These are phyloP conservation scores for Trichophyton schoenleinii DNA, from an alignment of 2,329 filamentous ascomycete species.

Conservation along the genomic window DNA sequence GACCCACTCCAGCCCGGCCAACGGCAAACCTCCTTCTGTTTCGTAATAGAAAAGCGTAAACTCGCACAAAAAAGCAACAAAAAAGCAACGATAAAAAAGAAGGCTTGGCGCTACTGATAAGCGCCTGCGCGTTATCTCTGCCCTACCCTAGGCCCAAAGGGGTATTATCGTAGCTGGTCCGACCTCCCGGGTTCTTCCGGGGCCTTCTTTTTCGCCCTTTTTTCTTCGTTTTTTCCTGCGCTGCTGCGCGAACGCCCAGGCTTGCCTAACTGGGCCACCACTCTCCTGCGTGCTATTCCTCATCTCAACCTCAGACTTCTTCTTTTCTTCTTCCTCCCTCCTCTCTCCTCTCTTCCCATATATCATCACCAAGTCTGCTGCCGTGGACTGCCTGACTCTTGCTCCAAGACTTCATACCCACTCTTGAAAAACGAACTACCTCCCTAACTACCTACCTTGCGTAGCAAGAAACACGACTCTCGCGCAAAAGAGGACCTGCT, in stretches of 20 bases:
- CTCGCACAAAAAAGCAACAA: too few relatives aligned
- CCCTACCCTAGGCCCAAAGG: neutral
- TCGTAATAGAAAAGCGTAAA: too few relatives aligned
- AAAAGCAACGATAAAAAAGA: neutral
- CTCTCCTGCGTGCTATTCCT: neutral
- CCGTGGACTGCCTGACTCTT: neutral
- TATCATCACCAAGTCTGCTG: neutral
- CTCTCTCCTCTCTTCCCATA: neutral
- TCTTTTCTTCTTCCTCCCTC: neutral
- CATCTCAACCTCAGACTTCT: neutral
- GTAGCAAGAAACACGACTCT: too few relatives aligned
- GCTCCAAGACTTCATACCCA: neutral
- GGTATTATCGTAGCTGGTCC: conserved; percentile 1
- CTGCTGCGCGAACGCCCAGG: neutral
- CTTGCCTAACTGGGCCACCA: neutral
- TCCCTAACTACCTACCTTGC: too few relatives aligned
- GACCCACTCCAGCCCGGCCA: too few relatives aligned
- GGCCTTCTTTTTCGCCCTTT: neutral
- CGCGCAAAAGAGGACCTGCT: too few relatives aligned
- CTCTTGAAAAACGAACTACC: neutral
- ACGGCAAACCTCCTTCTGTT: too few relatives aligned
- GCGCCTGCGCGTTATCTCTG: neutral
- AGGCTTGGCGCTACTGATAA: conserved; percentile 1
- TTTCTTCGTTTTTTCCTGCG: neutral
- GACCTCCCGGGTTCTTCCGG: neutral